Conservation (phyloP, 805 yeast species). For the Teunomyces lycoperdinae region DNA sequence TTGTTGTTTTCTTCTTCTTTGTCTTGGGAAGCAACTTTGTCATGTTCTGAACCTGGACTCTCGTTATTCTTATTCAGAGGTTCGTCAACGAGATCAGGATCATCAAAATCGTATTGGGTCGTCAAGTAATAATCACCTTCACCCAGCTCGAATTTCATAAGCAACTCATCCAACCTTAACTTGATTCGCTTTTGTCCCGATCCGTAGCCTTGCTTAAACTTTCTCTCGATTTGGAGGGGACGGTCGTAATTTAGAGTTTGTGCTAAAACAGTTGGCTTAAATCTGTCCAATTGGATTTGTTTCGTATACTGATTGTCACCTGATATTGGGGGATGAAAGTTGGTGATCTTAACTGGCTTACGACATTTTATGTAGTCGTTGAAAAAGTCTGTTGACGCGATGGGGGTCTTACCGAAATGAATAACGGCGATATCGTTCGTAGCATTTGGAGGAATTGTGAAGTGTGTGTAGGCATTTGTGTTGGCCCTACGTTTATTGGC, state of each 20-base stretch:
- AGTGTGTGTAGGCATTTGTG: neutral
- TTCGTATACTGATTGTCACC: neutral
- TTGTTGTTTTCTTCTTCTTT: conserved; percentile 13
- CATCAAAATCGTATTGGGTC: conserved; percentile 52
- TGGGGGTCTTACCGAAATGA: neutral
- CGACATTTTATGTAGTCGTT: conserved; percentile 37
- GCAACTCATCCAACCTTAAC: conserved; percentile 50
- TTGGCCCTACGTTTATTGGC: neutral
- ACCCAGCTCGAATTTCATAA: conserved; percentile 39
- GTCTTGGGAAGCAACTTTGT: conserved; percentile 6
- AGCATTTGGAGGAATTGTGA: neutral
- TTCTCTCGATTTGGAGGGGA: conserved; percentile 55
- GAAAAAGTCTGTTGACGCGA: conserved; percentile 27
- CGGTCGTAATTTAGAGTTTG: conserved; percentile 34
- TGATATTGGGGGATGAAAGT: neutral
- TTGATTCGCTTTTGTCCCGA: conserved; percentile 54
- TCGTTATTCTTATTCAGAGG: conserved; percentile 12
- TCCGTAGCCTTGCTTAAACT: conserved; percentile 63
- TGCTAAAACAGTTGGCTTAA: conserved; percentile 21
- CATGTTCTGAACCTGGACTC: conserved; percentile 6
- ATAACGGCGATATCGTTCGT: neutral
- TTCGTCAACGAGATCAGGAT: conserved; percentile 7
- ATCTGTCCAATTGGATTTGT: conserved; percentile 3
- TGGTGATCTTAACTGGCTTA: conserved; percentile 48
- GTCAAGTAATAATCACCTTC: conserved; percentile 57